Conservation (phyloP, 2,329 filamentous ascomycete species). For the Samsoniella hepiali region DNA sequence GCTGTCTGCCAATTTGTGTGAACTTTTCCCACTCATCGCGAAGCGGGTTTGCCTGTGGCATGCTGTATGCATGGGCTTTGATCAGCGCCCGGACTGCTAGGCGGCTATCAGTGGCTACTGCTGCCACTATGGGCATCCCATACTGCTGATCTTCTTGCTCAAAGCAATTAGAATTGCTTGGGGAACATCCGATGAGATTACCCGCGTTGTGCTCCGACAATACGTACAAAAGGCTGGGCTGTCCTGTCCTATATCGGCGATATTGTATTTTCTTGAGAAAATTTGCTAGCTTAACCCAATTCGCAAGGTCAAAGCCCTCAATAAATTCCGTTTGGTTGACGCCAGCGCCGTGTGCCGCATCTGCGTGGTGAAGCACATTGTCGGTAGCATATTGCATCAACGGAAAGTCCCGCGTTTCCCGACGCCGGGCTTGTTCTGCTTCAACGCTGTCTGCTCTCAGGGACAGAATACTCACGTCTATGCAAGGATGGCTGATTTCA, state of each 20-base stretch:
- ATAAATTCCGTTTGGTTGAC: slow-evolving; percentile 11
- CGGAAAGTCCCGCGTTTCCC: slow-evolving; percentile 9
- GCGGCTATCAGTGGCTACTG: neutral
- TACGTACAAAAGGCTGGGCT: slow-evolving; percentile 20
- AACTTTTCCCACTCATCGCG: neutral
- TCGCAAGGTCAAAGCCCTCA: neutral
- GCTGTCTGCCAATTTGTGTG: too few relatives aligned
- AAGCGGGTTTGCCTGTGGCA: neutral
- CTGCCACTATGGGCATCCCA: neutral
- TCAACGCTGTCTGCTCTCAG: too few relatives aligned
- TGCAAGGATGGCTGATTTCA: neutral
- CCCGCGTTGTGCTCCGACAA: slow-evolving; percentile 11
- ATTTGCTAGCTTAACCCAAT: slow-evolving; percentile 10
- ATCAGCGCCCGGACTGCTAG: neutral
- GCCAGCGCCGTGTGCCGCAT: slow-evolving; percentile 1
- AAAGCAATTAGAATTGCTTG: neutral
- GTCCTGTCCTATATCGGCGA: neutral
- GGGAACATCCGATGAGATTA: neutral
- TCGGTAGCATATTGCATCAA: slow-evolving; percentile 21
- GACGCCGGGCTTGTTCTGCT: too few relatives aligned
- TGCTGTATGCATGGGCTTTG: neutral
- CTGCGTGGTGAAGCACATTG: slow-evolving; percentile 21
- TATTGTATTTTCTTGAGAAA: neutral
- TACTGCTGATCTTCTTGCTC: neutral
- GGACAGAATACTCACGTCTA: too few relatives aligned